Base-by-base conservation (phyloP, 192 early-diverging fungal species). In the Obelidium mucronatum region DNA sequence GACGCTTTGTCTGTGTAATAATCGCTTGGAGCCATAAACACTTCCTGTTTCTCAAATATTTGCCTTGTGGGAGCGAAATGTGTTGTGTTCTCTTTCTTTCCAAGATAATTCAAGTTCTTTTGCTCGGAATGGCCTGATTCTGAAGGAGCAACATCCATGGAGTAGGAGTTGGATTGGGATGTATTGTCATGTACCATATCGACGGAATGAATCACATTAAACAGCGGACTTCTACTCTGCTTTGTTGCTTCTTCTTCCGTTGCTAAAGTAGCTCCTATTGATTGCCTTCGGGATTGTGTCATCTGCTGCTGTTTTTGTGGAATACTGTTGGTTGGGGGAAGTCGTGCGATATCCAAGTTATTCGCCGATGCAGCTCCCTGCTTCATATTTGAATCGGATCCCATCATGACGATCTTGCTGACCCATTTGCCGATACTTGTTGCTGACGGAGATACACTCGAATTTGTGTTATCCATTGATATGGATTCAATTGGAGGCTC, bases 351-450 rank as follows among this genome's bases (percentile, higher is more conserved):
- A 33, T 15, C 13, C 15, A 33, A 28, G 58, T 24, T 60, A 15
- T 17, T 24, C 13, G 33, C 24, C 15, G 58, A 24, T 60, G 26
- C 58, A 60, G 24, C 15, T 11, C 15, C 26, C 30, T 15, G 13
- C 17, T 2, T 17, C 26, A 60, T 2, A 15, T 60, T 28, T 28
- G 26, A 5, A 28, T 60, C 33, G 13, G 19, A 2, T 60, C 15
- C 58, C 30, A 11, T 28, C 2, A 37, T 8, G 5, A 67, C 66
- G 11, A 67, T 67, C 66, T 67, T 67, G 24, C 66, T 52, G 22
- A 67, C 66, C 40, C 40, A 67, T 36, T 67, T 42, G 13, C 66
- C 66, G 8, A 67, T 67, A 36, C 66, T 67, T 11, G 66, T 35
- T 26, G 66, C 66, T 30, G 24, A 36, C 8, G 66, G 24, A 28